Conservation (phyloP, 768 basidiomycete genomes). For the Lepiota venenata region DNA sequence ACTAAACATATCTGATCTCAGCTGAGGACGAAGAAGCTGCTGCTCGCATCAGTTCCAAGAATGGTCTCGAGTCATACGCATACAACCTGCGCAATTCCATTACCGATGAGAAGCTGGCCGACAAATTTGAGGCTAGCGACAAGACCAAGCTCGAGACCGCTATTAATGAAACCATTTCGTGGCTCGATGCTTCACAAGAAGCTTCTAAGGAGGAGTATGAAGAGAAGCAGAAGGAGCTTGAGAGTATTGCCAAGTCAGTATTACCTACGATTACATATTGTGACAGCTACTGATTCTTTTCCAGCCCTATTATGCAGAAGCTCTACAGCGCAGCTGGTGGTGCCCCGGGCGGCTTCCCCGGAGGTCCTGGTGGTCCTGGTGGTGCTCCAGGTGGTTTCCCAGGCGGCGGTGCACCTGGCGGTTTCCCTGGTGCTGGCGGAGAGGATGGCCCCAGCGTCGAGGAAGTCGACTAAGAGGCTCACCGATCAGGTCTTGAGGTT, state of each 20-base stretch:
- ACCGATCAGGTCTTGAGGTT: constrained; percentile 11
- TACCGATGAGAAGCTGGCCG: constrained; percentile 78
- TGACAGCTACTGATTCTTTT: constrained; percentile 8
- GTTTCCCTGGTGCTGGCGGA: constrained; percentile 57
- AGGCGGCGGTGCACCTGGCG: constrained; percentile 51
- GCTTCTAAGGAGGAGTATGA: constrained; percentile 95
- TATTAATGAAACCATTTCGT: constrained; percentile 79
- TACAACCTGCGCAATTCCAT: constrained; percentile 95
- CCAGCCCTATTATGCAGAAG: constrained; percentile 58
- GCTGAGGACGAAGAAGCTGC: constrained; percentile 88
- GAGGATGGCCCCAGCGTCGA: constrained; percentile 90
- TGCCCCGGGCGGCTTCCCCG: constrained; percentile 62
- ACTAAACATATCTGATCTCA: constrained; percentile 19
- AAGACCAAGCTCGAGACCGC: constrained; percentile 79
- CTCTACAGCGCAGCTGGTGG: constrained; percentile 75
- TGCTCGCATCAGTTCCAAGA: constrained; percentile 82
- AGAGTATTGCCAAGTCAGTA: constrained; percentile 65
- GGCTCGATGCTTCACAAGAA: constrained; percentile 87
- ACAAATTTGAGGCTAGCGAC: constrained; percentile 85
- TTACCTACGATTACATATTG: neutral
- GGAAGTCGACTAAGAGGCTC: constrained; percentile 70
- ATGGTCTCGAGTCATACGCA: constrained; percentile 88
- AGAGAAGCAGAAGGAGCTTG: constrained; percentile 90
- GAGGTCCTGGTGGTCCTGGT: too few relatives aligned
- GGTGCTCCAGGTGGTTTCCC: constrained; percentile 57